Percentiles rank a stretch among this genome's conserved stretches.
Conservation (phyloP, 805 yeast species). For the Lipomyces kockii region DNA sequence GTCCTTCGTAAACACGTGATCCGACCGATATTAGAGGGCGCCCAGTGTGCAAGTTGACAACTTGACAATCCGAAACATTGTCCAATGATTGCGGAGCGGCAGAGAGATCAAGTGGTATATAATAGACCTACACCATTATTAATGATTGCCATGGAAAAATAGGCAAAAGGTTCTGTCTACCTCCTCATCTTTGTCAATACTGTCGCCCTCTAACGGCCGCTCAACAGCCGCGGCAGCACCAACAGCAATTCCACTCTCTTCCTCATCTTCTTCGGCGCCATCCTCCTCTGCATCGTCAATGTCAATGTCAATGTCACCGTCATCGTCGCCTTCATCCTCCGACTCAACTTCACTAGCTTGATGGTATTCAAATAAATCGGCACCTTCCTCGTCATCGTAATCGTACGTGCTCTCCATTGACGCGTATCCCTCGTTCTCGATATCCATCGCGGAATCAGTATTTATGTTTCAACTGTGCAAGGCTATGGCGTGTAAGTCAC, state of each 20-base stretch:
- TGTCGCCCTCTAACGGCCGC: neutral
- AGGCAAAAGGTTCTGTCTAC: neutral
- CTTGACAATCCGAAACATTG: slow-evolving; percentile 13
- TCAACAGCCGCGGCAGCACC: slow-evolving; percentile 2
- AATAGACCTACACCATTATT: slow-evolving; percentile 16
- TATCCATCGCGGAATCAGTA: neutral
- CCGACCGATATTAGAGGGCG: slow-evolving; percentile 31
- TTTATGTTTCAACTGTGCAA: neutral
- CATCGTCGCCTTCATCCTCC: slow-evolving; percentile 16
- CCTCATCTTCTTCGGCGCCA: neutral
- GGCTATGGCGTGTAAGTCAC: too few relatives aligned
- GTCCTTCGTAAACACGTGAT: slow-evolving; percentile 32
- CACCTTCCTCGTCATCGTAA: slow-evolving; percentile 16
- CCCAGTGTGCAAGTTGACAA: slow-evolving; percentile 21
- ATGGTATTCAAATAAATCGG: slow-evolving; percentile 1
- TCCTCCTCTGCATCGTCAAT: slow-evolving; percentile 20
- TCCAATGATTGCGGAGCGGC: slow-evolving; percentile 25
- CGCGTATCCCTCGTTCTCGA: slow-evolving; percentile 4
- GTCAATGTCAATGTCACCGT: slow-evolving; percentile 10
- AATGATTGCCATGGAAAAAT: neutral
- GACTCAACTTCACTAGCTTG: slow-evolving; percentile 14
- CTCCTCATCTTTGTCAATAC: slow-evolving; percentile 13
- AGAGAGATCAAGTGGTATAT: slow-evolving; percentile 30
- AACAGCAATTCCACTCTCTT: neutral
- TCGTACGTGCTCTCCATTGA: slow-evolving; percentile 18